Evolutionary conservation across 2,329 filamentous ascomycete genomes (phyloP).

Genomic region (Helotiales sp.): DNA sequence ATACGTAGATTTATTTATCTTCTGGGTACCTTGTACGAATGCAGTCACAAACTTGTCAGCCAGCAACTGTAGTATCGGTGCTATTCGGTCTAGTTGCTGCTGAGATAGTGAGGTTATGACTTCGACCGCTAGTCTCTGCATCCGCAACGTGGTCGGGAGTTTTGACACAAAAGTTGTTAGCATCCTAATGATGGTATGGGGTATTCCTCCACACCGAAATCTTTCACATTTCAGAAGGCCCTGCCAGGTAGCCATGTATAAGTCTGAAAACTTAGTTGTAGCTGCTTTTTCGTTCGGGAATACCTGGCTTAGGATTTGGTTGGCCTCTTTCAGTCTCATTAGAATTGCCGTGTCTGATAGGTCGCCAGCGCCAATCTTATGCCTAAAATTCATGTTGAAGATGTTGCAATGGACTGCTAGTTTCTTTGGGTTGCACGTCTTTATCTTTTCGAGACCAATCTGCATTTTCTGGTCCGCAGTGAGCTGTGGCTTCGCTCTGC

Average conservation of each 20-base stretch:
- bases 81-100: background rate
- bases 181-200: background rate
- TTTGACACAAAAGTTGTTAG: background rate
- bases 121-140: background rate
- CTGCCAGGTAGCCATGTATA: background rate
- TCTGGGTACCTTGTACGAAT: background rate
- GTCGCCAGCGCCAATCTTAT: constrained; percentile 25
- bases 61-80: background rate
- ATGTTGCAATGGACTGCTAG: constrained; percentile 14
- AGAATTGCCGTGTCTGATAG: constrained; percentile 19
- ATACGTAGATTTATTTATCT: no score
- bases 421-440: background rate
- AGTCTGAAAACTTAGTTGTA: background rate
- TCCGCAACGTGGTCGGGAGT: background rate
- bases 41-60: background rate
- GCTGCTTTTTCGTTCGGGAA: constrained; percentile 13
- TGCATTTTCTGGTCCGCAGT: constrained; percentile 4
- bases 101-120: background rate
- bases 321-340: constrained; percentile 10
- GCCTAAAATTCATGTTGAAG: constrained; percentile 25
- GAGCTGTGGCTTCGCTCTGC: background rate
- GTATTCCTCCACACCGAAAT: background rate
- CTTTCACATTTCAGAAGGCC: background rate
- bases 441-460: constrained; percentile 18
- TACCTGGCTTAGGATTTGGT: constrained; percentile 9